Conservation (phyloP, 768 basidiomycete species). For the Suillus bovinus region DNA sequence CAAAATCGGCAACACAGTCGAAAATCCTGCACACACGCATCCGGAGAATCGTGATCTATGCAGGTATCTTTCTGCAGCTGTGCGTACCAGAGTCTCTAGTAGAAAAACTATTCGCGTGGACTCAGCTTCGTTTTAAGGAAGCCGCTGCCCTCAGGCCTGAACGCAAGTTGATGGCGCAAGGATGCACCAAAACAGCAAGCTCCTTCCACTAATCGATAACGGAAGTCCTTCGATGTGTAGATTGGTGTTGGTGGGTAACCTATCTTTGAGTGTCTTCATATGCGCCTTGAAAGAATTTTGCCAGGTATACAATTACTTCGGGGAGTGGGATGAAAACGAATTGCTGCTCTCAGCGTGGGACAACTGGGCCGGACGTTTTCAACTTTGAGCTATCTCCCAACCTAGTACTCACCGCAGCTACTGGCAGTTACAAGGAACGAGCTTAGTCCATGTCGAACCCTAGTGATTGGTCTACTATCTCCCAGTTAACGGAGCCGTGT, state of each 20-base stretch:
- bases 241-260: constrained; percentile 74
- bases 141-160: constrained; percentile 53
- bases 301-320: constrained; percentile 81
- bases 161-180: constrained; percentile 54
- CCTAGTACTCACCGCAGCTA: background rate
- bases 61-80: constrained; percentile 74
- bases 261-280: constrained; percentile 74
- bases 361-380: background rate
- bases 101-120: constrained; percentile 79
- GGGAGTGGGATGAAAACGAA: background rate
- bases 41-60: constrained; percentile 67
- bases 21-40: constrained; percentile 79
- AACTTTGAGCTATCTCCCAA: background rate
- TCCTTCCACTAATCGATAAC: constrained; percentile 64
- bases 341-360: background rate
- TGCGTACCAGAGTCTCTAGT: constrained; percentile 50
- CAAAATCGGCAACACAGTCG: constrained; percentile 57
- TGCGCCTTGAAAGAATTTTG: constrained; percentile 65
- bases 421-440: background rate
- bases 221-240: constrained; percentile 80
- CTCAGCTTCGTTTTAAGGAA: constrained; percentile 81
- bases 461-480: background rate
- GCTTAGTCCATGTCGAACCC: background rate
- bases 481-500: background rate
- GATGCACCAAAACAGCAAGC: constrained; percentile 62